Evolutionary conservation across 1,284 basidiomycete species (phyloP).

Genomic region (Porogramme epimiltina): DNA sequence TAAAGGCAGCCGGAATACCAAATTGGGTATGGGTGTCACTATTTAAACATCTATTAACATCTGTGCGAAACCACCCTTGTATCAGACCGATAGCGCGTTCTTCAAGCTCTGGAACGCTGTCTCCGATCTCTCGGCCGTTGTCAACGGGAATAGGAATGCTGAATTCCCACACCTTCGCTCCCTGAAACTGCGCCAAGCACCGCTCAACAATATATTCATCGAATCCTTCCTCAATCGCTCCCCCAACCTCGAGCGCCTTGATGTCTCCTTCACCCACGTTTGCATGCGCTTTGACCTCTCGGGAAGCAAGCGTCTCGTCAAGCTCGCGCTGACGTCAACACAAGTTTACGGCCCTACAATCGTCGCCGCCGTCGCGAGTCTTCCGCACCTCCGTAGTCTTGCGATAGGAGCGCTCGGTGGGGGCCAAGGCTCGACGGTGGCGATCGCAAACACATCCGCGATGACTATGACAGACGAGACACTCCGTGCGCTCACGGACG

Average conservation of each 20-base stretch:
- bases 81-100: slow-evolving; percentile 59
- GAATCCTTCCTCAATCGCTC: slow-evolving; percentile 44
- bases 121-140: slow-evolving; percentile 41
- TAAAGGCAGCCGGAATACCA: slow-evolving; percentile 64
- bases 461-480: slow-evolving; percentile 58
- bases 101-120: slow-evolving; percentile 45
- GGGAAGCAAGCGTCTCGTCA: slow-evolving; percentile 46
- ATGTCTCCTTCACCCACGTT: slow-evolving; percentile 68
- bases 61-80: not conserved
- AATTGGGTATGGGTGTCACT: slow-evolving; percentile 57
- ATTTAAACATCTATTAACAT: not conserved
- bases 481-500: slow-evolving; percentile 46
- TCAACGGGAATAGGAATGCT: slow-evolving; percentile 28
- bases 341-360: slow-evolving; percentile 43
- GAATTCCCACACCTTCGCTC: slow-evolving; percentile 45
- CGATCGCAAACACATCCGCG: slow-evolving; percentile 47
- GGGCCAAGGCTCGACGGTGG: slow-evolving; percentile 44
- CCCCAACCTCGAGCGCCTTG: slow-evolving; percentile 55
- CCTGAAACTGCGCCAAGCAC: slow-evolving; percentile 61
- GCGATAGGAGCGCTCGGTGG: slow-evolving; percentile 64
- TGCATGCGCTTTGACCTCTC: slow-evolving; percentile 20
- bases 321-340: slow-evolving; percentile 65
- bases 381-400: slow-evolving; percentile 49
- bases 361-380: slow-evolving; percentile 38
- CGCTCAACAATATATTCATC: slow-evolving; percentile 51